Percentiles rank a stretch among this genome's conserved stretches.
Evolutionary conservation across 345 rosid genomes (phyloP).

Genomic region (Odontarrhena argentea): DNA sequence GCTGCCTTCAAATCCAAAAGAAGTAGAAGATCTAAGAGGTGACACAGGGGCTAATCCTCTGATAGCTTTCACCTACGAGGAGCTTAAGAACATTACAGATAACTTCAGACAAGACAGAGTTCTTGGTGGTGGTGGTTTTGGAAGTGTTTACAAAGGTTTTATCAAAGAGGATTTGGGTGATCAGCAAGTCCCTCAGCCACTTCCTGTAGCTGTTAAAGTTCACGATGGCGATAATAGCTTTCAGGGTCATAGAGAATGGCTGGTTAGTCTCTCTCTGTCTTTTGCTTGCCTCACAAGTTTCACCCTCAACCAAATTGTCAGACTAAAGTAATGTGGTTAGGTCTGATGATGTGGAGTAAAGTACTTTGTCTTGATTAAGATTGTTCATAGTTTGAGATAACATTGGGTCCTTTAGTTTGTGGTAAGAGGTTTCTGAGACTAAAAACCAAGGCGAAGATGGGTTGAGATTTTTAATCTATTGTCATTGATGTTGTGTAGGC

Average conservation of each 20-base stretch:
- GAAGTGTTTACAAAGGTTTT: slow-evolving; percentile 88
- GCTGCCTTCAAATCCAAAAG: slow-evolving; percentile 89
- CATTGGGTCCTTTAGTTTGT: background rate
- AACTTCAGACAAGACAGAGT: slow-evolving; percentile 89
- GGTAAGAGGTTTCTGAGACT: background rate
- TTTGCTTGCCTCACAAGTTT: slow-evolving; percentile 23
- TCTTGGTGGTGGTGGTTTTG: slow-evolving; percentile 98
- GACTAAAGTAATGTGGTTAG: too few species aligned
- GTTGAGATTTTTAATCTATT: slow-evolving; percentile 1
- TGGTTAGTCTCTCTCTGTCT: slow-evolving; percentile 52
- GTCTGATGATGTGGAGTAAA: slow-evolving; percentile 2
- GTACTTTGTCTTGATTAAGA: background rate
- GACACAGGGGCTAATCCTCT: slow-evolving; percentile 80
- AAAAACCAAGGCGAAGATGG: background rate
- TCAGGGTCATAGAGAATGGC: slow-evolving; percentile 99
- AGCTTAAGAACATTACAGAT: slow-evolving; percentile 67
- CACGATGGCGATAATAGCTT: slow-evolving; percentile 90
- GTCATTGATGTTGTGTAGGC: slow-evolving; percentile 55
- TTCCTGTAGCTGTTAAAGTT: slow-evolving; percentile 93
- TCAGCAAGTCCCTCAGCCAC: slow-evolving; percentile 58
- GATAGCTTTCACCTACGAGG: slow-evolving; percentile 76
- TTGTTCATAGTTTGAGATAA: background rate
- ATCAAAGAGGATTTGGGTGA: slow-evolving; percentile 59
- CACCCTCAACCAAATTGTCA: background rate
- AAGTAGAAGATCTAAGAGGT: slow-evolving; percentile 90